Base-by-base conservation (phyloP, 2,329 filamentous ascomycete species). In the Scleromitrula shiraiana region DNA sequence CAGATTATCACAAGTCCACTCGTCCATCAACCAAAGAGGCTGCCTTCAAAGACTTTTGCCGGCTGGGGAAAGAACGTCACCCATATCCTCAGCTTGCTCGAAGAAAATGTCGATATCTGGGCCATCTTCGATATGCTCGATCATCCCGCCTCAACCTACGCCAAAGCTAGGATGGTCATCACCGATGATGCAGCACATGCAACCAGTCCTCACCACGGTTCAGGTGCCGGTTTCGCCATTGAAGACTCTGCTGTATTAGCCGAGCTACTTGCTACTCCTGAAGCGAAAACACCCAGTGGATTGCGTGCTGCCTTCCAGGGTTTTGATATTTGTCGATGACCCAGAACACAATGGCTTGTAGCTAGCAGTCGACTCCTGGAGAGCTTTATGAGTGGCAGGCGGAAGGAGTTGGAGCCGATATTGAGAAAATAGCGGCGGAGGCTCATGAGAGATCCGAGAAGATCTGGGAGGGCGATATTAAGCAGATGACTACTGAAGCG, bases 121-220 rank as follows among this genome's bases (percentile, higher is more conserved):
- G 70, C 67, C 1, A 51, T 74, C 0, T 73, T 71, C 57, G 62
- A 74, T 38, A 24, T 43, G 5, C 66, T 72, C 44, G 62, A 56
- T 2, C 66, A 65, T 5, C 66, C 68, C 2, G 53, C 40, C 8
- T 44, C 45, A 4, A 74, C 68, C 26, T 65, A 64, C 48, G 14
- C 22, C 5, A 20, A 45, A 15, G 33, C 22, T 14, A 27, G 63
- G 68, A 1, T 56, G 72, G n/a, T 70, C 67, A 22, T 67, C 81
- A 2, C 61, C 77, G 80, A 79, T 7, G 79, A 84, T 56, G 77
- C 79, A 0, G 80, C 79, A 0, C 79, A 83, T 59, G 77, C 77
- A 0, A 74, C 75, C 24, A 75, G 77, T 0, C 79, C 79, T 0
- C 73, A 77, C 32, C 73, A 79, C 15, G 78, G 77, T 0, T 71